phyloP scores from a whole-genome alignment of 148 eudicot species.

The Polygonum maritimum region DNA sequence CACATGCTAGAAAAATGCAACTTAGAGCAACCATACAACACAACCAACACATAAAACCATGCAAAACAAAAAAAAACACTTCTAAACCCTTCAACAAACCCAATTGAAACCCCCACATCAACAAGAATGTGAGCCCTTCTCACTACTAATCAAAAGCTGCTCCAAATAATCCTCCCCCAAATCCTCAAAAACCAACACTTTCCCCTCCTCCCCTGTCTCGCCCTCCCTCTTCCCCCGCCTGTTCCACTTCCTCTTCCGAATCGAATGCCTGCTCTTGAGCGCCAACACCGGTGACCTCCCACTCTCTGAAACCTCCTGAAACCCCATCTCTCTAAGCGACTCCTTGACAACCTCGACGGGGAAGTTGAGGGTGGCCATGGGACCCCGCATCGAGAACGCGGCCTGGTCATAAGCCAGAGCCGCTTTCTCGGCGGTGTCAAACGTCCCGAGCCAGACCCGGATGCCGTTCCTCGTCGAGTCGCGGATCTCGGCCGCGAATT shows the following conservation, averaged over 20 bases:
- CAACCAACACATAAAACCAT: neutral
- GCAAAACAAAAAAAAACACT: neutral
- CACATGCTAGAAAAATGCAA: neutral
- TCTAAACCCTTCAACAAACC: neutral
- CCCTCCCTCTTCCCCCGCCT: neutral
- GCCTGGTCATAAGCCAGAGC: slow-evolving; percentile 77
- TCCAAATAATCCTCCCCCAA: slow-evolving; percentile 71
- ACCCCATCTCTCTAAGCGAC: slow-evolving; percentile 44
- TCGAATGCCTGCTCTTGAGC: slow-evolving; percentile 44
- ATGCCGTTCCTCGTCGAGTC: slow-evolving; percentile 73
- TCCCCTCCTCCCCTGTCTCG: neutral
- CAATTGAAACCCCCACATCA: neutral
- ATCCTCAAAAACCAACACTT: slow-evolving; percentile 65
- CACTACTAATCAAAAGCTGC: slow-evolving; percentile 25
- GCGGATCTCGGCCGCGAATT: slow-evolving; percentile 66
- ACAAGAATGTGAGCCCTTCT: slow-evolving; percentile 3
- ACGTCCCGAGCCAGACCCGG: slow-evolving; percentile 76
- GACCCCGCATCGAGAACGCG: slow-evolving; percentile 51
- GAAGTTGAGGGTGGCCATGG: slow-evolving; percentile 48
- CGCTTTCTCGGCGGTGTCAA: slow-evolving; percentile 63
- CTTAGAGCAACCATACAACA: neutral
- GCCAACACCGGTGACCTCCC: slow-evolving; percentile 60
- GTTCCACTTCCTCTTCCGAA: slow-evolving; percentile 27
- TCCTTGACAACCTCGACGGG: slow-evolving; percentile 48
- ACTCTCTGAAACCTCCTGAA: slow-evolving; percentile 13